Percentiles rank a stretch among this genome's conserved stretches.
phyloP scores from a whole-genome alignment of 2,329 filamentous ascomycete genomes.

The Sphaerulina populicola region DNA sequence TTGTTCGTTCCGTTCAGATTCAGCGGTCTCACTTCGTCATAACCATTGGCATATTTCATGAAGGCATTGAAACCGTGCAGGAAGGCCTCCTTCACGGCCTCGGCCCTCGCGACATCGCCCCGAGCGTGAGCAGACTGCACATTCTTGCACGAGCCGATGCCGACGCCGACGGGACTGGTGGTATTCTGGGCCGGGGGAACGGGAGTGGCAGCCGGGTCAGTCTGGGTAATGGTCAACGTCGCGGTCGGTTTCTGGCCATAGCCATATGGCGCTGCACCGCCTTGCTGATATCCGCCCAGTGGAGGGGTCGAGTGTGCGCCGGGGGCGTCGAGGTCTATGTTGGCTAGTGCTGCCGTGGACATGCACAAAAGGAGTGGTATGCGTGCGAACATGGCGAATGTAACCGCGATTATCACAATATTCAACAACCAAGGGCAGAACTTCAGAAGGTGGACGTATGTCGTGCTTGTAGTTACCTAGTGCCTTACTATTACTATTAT shows the following conservation, averaged over 20 bases:
- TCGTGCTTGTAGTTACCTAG: too few relatives aligned
- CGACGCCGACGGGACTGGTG: background rate
- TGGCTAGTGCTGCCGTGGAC: background rate
- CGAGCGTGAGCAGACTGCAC: conserved; percentile 5
- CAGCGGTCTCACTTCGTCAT: conserved; percentile 16
- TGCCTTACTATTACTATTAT: too few relatives aligned
- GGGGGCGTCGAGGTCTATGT: background rate
- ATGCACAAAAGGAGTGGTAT: background rate
- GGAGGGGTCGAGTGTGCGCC: background rate
- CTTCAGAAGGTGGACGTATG: too few relatives aligned
- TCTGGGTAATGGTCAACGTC: background rate
- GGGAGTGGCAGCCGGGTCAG: background rate
- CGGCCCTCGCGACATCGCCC: conserved; percentile 9
- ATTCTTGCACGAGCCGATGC: conserved; percentile 12
- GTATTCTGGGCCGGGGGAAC: background rate
- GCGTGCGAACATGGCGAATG: background rate
- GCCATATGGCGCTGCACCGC: background rate
- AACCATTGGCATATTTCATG: conserved; percentile 32
- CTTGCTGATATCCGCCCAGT: background rate
- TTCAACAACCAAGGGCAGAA: too few relatives aligned
- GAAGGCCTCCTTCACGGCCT: conserved; percentile 17
- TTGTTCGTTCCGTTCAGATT: conserved; percentile 13
- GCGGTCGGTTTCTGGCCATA: background rate
- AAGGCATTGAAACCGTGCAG: conserved; percentile 17
- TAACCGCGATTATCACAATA: too few relatives aligned